These are phyloP conservation scores for Saccharum officinarum DNA, from an alignment of 176 grass and related monocot species.

Conservation along the genomic window DNA sequence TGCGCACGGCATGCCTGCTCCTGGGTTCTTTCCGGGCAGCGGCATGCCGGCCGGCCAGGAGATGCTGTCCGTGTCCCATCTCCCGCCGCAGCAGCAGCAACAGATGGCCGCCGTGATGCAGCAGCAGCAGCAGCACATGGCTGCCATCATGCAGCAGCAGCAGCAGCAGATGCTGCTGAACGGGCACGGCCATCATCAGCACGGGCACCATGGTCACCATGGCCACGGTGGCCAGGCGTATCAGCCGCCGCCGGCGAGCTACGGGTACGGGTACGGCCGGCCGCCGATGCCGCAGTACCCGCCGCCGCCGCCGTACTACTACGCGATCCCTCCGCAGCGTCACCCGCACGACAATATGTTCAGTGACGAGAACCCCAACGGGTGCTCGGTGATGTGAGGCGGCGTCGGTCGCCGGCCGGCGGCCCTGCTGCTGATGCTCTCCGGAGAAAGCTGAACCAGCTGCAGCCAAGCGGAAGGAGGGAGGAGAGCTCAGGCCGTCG, in stretches of 20 bases:
- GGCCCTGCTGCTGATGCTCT: background rate
- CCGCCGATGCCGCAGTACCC: slow-evolving; percentile 36
- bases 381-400: slow-evolving; percentile 71
- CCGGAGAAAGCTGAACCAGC: background rate
- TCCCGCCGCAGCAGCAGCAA: slow-evolving; percentile 43
- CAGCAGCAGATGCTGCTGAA: slow-evolving; percentile 56
- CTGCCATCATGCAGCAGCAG: slow-evolving; percentile 43
- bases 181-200: slow-evolving; percentile 13
- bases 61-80: slow-evolving; percentile 46
- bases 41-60: slow-evolving; percentile 25
- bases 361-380: slow-evolving; percentile 68
- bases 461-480: background rate
- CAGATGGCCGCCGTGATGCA: slow-evolving; percentile 33
- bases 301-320: slow-evolving; percentile 37
- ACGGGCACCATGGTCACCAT: slow-evolving; percentile 6
- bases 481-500: background rate
- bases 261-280: slow-evolving; percentile 38
- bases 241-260: slow-evolving; percentile 25
- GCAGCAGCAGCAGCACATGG: slow-evolving; percentile 52
- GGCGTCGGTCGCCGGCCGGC: too few species aligned
- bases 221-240: slow-evolving; percentile 2
- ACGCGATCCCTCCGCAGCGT: slow-evolving; percentile 16
- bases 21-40: slow-evolving; percentile 18
- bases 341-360: slow-evolving; percentile 46
- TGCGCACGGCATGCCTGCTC: slow-evolving; percentile 29